Evolutionary conservation across 306 rosid genomes (phyloP).

Genomic region (Prinsepia uniflora): DNA sequence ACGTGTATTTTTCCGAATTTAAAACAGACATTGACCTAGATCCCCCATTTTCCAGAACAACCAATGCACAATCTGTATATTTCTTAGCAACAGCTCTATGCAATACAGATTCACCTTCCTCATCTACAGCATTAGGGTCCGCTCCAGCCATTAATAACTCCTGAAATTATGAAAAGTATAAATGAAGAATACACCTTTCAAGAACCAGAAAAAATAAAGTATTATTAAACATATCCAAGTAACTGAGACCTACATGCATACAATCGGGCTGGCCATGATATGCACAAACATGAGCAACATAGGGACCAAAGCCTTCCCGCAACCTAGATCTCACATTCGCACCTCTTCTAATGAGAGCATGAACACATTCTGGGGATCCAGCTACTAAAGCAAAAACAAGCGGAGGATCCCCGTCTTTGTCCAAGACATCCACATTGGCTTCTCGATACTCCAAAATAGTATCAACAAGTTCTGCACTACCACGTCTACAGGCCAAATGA

Average conservation of each 20-base stretch:
- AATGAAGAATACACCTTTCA: constrained; percentile 20
- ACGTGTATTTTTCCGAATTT: constrained; percentile 85
- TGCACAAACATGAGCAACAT: constrained; percentile 97
- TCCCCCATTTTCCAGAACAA: constrained; percentile 94
- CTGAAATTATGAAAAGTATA: constrained; percentile 44
- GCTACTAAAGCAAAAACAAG: constrained; percentile 96
- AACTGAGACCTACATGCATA: constrained; percentile 77
- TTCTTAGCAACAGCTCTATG: constrained; percentile 93
- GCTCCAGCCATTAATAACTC: constrained; percentile 92
- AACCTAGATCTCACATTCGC: constrained; percentile 82
- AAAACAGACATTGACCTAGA: constrained; percentile 78
- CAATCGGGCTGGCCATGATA: constrained; percentile 99
- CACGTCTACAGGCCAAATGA: constrained; percentile 95
- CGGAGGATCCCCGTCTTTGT: constrained; percentile 98
- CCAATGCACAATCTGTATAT: constrained; percentile 90
- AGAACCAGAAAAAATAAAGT: constrained; percentile 14
- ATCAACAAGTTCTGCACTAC: constrained; percentile 83
- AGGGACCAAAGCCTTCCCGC: constrained; percentile 91
- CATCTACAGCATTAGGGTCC: constrained; percentile 93
- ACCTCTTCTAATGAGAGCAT: constrained; percentile 67
- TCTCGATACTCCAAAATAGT: constrained; percentile 74
- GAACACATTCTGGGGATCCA: constrained; percentile 91
- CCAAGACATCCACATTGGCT: constrained; percentile 87
- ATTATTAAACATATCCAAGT: constrained; percentile 19
- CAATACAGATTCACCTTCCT: constrained; percentile 94